Evolutionary conservation across 148 eudicot species (phyloP), one percentile per base, ranked within the genome.

Genomic region (Silene uniflora): DNA sequence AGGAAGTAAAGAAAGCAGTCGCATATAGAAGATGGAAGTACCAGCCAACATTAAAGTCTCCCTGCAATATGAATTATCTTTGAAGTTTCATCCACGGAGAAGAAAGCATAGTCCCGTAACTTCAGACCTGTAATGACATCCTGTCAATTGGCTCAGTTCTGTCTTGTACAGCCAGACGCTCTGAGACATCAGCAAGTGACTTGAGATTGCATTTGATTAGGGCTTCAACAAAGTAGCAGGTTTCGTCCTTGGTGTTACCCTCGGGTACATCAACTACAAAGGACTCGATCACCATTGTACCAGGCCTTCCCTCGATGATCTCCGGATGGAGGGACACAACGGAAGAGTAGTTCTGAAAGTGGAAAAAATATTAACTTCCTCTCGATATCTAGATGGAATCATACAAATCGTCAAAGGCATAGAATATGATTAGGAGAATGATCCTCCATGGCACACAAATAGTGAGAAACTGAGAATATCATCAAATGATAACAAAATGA

Each of bases 171-270:
- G 90, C 90, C 75, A 85, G 73, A 39, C 86, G 86, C 83, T 84
- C 92, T 4, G 92, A 89, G 60, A 89, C 85, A 25, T 82, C 86
- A 71, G 87, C 86, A 12, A 89, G 90, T 24, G 92, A 89, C 64
- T 87, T 89, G 76, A 89, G 88, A 76, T 89, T 89, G 85, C 92
- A 89, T 79, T 87, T 89, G 65, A 89, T 89, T 75, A 89, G 74
- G 64, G 92, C 87, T 89, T 87, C 87, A 12, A 89, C 80, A 69
- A 89, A 87, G 77, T 83, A 89, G 77, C 92, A 87, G 64, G 90
- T 89, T 82, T 89, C 92, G 7, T 89, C 92, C 69, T 80, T 89
- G 71, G 92, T 89, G 87, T 89, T 89, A 23, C 90, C 92, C 56
- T 87, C 90, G 3, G 92, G 90, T 21, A 89, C 81, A 74, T 89